A percentile compares a stretch with the other conserved stretches of the same genome.
Conservation (phyloP, 1,284 basidiomycete genomes). For the Sanghuangporus baumii region DNA sequence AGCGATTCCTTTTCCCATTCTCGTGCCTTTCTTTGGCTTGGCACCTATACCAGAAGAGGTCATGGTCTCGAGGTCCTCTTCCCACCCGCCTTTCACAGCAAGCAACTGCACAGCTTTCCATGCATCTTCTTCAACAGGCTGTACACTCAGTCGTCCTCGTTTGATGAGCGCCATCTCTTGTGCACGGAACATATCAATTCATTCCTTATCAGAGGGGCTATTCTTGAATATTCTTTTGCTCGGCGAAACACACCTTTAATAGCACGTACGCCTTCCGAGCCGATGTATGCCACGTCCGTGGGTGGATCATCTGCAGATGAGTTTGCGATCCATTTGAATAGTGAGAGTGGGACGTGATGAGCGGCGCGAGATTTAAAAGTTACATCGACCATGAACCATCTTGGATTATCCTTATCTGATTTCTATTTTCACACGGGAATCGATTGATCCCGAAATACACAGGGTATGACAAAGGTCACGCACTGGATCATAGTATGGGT, state of each 20-base stretch:
- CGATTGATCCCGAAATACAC: conserved; percentile 7
- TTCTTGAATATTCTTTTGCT: background rate
- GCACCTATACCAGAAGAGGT: background rate
- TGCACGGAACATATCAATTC: background rate
- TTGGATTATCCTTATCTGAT: conserved; percentile 69
- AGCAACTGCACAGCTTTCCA: conserved; percentile 66
- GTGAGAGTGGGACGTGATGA: conserved; percentile 75
- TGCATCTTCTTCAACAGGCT: conserved; percentile 67
- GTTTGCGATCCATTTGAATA: conserved; percentile 64
- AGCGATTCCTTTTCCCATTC: background rate
- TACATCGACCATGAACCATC: conserved; percentile 93
- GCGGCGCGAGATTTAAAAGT: conserved; percentile 61
- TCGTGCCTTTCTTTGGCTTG: background rate
- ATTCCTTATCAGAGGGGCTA: background rate
- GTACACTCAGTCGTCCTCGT: conserved; percentile 83
- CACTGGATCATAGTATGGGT: conserved; percentile 88
- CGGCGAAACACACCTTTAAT: conserved; percentile 47
- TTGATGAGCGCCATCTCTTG: conserved; percentile 78
- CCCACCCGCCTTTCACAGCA: conserved; percentile 73
- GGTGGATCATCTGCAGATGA: conserved; percentile 34
- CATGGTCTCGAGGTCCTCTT: conserved; percentile 24
- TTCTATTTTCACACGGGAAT: conserved; percentile 44
- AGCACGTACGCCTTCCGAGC: conserved; percentile 48
- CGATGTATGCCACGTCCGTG: conserved; percentile 58
- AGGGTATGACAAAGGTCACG: conserved; percentile 21